A percentile compares a stretch with the other conserved stretches of the same genome.
These are phyloP conservation scores for Phellopilus nigrolimitatus DNA, from an alignment of 1,284 basidiomycete genomes.

Conservation along the genomic window DNA sequence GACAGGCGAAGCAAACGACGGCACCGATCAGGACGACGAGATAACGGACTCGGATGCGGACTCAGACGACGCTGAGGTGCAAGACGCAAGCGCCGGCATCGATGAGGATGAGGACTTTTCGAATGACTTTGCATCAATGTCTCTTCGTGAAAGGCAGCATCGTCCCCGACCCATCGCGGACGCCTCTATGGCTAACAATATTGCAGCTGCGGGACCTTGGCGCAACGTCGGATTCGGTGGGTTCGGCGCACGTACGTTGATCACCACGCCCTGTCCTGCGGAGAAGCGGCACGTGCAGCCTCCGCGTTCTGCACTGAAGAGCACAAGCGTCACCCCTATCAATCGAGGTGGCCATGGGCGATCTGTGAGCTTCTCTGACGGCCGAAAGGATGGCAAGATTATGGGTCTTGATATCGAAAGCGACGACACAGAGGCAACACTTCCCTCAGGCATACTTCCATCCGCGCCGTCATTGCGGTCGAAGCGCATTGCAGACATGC, in stretches of 20 bases:
- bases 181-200: not conserved
- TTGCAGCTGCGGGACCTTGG: not conserved
- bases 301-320: slow-evolving; percentile 51
- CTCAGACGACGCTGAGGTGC: slow-evolving; percentile 2
- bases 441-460: not conserved
- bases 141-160: slow-evolving; percentile 8
- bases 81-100: slow-evolving; percentile 14
- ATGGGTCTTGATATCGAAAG: slow-evolving; percentile 49
- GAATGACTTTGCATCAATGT: slow-evolving; percentile 15
- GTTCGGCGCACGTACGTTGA: not conserved
- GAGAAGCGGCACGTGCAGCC: slow-evolving; percentile 11
- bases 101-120: slow-evolving; percentile 9
- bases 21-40: slow-evolving; percentile 33
- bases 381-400: slow-evolving; percentile 80
- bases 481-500: slow-evolving; percentile 73
- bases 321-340: slow-evolving; percentile 44
- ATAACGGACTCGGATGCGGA: slow-evolving; percentile 45
- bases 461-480: slow-evolving; percentile 59
- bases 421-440: slow-evolving; percentile 30
- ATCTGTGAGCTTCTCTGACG: slow-evolving; percentile 94
- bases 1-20: slow-evolving; percentile 31
- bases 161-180: not conserved
- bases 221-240: not conserved
- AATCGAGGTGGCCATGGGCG: slow-evolving; percentile 58
- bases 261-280: slow-evolving; percentile 21